phyloP scores from a whole-genome alignment of 78 protist species.

The Dictyostelium discoideum region dicty_2.7 NC_007091.3:3782001-3782500 shows the following conservation, averaged over 20 bases:
- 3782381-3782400: background rate
- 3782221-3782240: conserved; percentile 73
- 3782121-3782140: conserved; percentile 81
- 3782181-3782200: background rate
- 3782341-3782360: conserved; percentile 70
- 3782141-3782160: background rate
- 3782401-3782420: background rate
- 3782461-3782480: conserved; percentile 85
- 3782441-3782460: conserved; percentile 88
- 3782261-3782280: conserved; percentile 61
- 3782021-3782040: conserved; percentile 33
- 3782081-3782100: conserved; percentile 43
- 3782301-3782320: conserved; percentile 28
- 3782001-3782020: conserved; percentile 5
- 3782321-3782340: background rate
- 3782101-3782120: conserved; percentile 68
- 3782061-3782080: conserved; percentile 80
- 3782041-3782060: conserved; percentile 73
- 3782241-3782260: conserved; percentile 66
- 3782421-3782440: conserved; percentile 83
- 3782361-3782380: conserved; percentile 22
- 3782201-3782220: background rate
- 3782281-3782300: conserved; percentile 81
- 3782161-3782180: background rate
- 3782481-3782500: conserved; percentile 87